phyloP scores from a whole-genome alignment of 371 early-diverging fungal genomes.

The Parasitella parasitica region DNA sequence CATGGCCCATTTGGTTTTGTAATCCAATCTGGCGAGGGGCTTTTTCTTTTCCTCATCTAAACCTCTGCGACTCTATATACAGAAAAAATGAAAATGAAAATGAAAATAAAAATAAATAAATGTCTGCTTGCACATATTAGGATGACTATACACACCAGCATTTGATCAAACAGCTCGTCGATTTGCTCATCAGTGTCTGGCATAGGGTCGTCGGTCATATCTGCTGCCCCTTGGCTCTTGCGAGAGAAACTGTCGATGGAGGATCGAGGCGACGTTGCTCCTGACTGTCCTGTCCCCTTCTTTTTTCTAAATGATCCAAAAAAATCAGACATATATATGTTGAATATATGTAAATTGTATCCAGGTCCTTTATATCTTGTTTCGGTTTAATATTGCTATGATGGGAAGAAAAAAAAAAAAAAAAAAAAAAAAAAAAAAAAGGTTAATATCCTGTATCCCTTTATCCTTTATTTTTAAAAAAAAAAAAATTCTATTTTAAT shows the following conservation, averaged over 20 bases:
- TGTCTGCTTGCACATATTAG: too few species aligned
- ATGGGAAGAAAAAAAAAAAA: not conserved
- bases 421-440: too few species aligned
- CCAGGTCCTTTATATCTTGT: not conserved
- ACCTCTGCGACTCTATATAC: conserved; percentile 29
- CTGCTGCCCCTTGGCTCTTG: conserved; percentile 11
- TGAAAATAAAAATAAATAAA: too few species aligned
- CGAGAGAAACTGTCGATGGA: conserved; percentile 25
- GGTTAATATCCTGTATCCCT: too few species aligned
- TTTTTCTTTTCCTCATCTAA: conserved; percentile 33
- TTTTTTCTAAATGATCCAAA: conserved; percentile 26
- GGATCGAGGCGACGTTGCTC: conserved; percentile 20
- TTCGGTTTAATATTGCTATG: not conserved
- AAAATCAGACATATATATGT: conserved; percentile 20
- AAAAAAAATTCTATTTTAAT: too few species aligned
- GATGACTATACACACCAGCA: conserved; percentile 30
- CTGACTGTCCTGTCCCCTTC: conserved; percentile 2
- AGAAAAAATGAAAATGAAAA: not conserved
- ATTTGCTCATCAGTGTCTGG: conserved; percentile 36
- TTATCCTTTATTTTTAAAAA: too few species aligned
- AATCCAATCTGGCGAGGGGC: conserved; percentile 29
- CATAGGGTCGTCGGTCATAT: conserved; percentile 20
- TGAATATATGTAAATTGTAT: too few species aligned
- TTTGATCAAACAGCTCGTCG: conserved; percentile 46
- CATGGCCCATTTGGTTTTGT: conserved; percentile 49